Base-by-base conservation (phyloP, 2,329 filamentous ascomycete species). In the Exophiala mesophila region DNA sequence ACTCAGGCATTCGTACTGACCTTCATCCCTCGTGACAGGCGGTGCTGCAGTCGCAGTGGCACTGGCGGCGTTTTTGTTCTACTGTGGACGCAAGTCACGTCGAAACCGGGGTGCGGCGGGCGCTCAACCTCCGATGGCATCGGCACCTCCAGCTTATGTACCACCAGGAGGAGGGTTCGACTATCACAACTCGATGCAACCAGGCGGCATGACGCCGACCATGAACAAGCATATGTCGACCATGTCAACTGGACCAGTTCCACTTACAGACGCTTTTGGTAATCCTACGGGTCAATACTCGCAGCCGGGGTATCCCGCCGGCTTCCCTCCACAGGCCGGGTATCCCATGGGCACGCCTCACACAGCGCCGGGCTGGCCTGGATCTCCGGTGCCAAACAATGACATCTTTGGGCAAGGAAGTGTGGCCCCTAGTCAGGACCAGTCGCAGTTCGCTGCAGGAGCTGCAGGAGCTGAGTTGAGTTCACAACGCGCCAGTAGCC, bases 191-290 rank as follows among this genome's bases (percentile, higher is more conserved):
- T 18, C 32, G 12, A 34, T 34, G n/a, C 32, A 34, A n/a, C 32
- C 32, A 7, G 15, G 13, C 15, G 32, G 15, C 37, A 45, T 37
- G 23, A 36, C 43, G 8, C 43, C 43, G 13, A 23, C 37, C 6
- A 26, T 38, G 13, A 35, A 45, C 9, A 45, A 45, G 15, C 36
- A 45, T 21, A 40, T 45, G 37, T 45, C 43, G 1, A 20, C 31
- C 17, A 32, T 23, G 5, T 37, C 37, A 10, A 3, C 43, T 15
- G 29, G 15, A 20, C 37, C 43, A 4, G 24, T 40, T 5, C 37
- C 43, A 3, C n/a, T 40, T 5, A 45, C 43, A n/a, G 43, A 45
- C 20, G 43, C 43, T 3, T 45, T 45, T 29, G 43, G 43, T 31
- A 45, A 45, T 19, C 30, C 43, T 4, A 29, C 38, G 5, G 36